A percentile compares a stretch with the other conserved stretches of the same genome.
Evolutionary conservation across 345 rosid species (phyloP).

Genomic region (Pistacia integerrima): DNA sequence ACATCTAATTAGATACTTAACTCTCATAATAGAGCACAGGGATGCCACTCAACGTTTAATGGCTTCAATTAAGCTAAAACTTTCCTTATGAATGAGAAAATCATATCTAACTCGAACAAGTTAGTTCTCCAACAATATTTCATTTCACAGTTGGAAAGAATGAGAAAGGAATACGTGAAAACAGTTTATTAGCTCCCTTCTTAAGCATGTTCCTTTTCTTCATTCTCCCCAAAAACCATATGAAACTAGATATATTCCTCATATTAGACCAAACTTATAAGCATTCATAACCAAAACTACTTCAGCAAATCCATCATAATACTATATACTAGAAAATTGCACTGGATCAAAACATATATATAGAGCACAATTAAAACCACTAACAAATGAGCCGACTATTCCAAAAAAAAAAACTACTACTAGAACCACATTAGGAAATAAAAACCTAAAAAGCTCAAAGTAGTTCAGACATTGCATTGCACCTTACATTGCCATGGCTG

Average conservation of each 20-base stretch:
- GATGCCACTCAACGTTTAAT: neutral
- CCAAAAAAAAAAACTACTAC: constrained; percentile 27
- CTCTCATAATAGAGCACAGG: neutral
- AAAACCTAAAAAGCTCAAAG: constrained; percentile 26
- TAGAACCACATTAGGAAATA: constrained; percentile 19
- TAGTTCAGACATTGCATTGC: constrained; percentile 49
- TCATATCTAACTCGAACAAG: neutral
- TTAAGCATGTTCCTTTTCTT: neutral
- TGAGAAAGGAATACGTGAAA: neutral
- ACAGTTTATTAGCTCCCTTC: neutral
- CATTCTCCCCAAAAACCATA: neutral
- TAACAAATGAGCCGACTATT: constrained; percentile 31
- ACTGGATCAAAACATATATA: constrained; percentile 22
- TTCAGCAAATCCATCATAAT: neutral
- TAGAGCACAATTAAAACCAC: constrained; percentile 9
- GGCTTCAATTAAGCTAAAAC: neutral
- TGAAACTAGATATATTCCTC: neutral
- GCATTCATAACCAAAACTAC: neutral
- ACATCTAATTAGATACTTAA: neutral
- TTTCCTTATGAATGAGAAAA: neutral
- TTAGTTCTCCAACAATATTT: neutral
- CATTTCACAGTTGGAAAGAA: neutral
- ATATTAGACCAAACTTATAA: constrained; percentile 2
- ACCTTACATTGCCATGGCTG: constrained; percentile 54
- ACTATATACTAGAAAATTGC: constrained; percentile 23